These are phyloP conservation scores for Acer negundo DNA, from an alignment of 345 rosid genomes.

Conservation along the genomic window DNA sequence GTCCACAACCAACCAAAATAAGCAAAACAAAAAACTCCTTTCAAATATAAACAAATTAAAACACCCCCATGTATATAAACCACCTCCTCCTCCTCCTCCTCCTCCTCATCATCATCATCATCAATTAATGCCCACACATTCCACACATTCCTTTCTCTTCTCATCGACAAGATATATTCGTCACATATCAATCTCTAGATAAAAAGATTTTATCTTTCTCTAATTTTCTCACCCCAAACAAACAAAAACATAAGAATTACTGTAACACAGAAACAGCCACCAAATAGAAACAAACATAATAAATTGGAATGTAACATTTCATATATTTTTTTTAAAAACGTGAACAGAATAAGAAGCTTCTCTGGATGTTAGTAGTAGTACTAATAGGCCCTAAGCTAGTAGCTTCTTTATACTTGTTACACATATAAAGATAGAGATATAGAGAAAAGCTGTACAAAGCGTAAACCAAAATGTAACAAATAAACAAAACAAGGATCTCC, in stretches of 20 bases:
- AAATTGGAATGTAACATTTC: not conserved
- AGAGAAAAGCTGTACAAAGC: slow-evolving; percentile 19
- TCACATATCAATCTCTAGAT: no score
- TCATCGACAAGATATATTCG: no score
- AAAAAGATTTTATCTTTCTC: no score
- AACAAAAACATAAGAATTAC: slow-evolving; percentile 11
- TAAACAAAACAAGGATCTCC: not conserved
- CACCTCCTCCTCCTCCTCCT: no score
- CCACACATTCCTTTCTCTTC: no score
- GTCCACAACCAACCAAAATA: slow-evolving; percentile 22
- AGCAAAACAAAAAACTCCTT: slow-evolving; percentile 34
- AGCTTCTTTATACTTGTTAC: not conserved
- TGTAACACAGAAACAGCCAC: not conserved
- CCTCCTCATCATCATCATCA: not conserved
- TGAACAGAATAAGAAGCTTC: slow-evolving; percentile 14
- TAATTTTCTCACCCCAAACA: not conserved
- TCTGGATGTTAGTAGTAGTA: not conserved
- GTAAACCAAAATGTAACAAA: not conserved
- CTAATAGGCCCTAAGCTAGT: not conserved
- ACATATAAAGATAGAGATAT: not conserved
- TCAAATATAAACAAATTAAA: slow-evolving; percentile 14
- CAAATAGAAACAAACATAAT: not conserved
- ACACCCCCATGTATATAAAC: not conserved
- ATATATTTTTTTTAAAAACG: not conserved
- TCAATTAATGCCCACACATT: slow-evolving; percentile 12